Percentiles rank a stretch among this genome's conserved stretches.
phyloP scores from a whole-genome alignment of 768 basidiomycete genomes.

The Podaxis sp. region DNA sequence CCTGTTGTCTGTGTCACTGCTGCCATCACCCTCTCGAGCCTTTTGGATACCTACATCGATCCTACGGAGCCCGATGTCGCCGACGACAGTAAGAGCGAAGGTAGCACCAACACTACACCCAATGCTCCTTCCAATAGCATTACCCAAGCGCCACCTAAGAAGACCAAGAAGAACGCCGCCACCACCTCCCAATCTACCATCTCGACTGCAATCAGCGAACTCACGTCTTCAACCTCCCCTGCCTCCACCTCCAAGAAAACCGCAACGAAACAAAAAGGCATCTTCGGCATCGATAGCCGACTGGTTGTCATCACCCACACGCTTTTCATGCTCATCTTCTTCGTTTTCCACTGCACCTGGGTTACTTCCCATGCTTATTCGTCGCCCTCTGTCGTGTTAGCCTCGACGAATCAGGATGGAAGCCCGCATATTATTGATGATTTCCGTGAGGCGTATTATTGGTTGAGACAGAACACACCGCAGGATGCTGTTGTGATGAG shows the following conservation, averaged over 20 bases:
- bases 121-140: constrained; percentile 17
- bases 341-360: constrained; percentile 97
- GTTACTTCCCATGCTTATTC: constrained; percentile 95
- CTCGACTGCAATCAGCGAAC: constrained; percentile 35
- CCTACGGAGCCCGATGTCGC: constrained; percentile 60
- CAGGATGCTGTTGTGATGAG: constrained; percentile 94
- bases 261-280: constrained; percentile 49
- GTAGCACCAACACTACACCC: constrained; percentile 16
- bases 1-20: constrained; percentile 94
- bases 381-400: constrained; percentile 94
- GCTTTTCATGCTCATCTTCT: constrained; percentile 77
- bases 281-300: constrained; percentile 86
- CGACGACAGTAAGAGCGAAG: constrained; percentile 29
- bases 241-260: constrained; percentile 36
- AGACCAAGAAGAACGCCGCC: constrained; percentile 54
- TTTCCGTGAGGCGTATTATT: constrained; percentile 99
- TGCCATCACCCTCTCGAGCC: constrained; percentile 84
- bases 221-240: constrained; percentile 35
- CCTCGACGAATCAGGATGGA: constrained; percentile 78
- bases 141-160: constrained; percentile 44
- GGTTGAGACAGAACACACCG: constrained; percentile 94
- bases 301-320: constrained; percentile 72
- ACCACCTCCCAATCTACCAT: constrained; percentile 23
- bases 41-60: constrained; percentile 90
- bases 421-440: constrained; percentile 96